phyloP scores from a whole-genome alignment of 768 basidiomycete species.

The Macrolepiota albuminosa region DNA sequence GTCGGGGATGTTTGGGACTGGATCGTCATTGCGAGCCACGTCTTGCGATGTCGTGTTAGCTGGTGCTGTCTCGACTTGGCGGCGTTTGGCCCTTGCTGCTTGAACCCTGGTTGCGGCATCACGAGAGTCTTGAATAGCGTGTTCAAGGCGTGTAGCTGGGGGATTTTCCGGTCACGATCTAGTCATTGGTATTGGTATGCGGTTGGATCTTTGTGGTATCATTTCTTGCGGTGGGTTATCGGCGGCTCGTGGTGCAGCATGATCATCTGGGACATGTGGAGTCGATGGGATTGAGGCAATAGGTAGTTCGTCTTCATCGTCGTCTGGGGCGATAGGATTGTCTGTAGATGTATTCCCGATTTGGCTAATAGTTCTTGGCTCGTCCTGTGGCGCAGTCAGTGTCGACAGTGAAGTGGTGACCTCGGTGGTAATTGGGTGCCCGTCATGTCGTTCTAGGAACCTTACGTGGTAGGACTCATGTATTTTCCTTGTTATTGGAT shows the following conservation, averaged over 20 bases:
- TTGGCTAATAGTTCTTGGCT: background rate
- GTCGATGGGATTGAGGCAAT: background rate
- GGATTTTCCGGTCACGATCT: background rate
- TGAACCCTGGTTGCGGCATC: background rate
- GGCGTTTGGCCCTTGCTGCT: background rate
- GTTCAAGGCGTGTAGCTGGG: background rate
- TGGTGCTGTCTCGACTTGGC: too few species aligned
- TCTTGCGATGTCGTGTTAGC: too few species aligned
- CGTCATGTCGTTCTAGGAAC: too few species aligned
- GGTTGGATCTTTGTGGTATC: background rate
- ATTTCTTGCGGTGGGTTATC: background rate
- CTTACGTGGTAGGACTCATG: too few species aligned
- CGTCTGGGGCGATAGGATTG: background rate
- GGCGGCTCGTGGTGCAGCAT: background rate
- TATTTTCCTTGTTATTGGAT: too few species aligned
- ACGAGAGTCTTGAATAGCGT: background rate
- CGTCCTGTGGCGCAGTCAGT: background rate
- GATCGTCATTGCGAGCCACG: background rate
- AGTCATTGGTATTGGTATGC: background rate
- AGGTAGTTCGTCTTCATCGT: background rate
- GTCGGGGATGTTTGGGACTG: background rate
- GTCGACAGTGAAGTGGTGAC: too few species aligned
- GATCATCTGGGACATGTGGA: background rate
- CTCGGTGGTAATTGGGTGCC: background rate
- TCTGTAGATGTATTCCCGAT: background rate